Conservation (phyloP, 2,329 filamentous ascomycete species). For the Aspergillus japonicus region DNA sequence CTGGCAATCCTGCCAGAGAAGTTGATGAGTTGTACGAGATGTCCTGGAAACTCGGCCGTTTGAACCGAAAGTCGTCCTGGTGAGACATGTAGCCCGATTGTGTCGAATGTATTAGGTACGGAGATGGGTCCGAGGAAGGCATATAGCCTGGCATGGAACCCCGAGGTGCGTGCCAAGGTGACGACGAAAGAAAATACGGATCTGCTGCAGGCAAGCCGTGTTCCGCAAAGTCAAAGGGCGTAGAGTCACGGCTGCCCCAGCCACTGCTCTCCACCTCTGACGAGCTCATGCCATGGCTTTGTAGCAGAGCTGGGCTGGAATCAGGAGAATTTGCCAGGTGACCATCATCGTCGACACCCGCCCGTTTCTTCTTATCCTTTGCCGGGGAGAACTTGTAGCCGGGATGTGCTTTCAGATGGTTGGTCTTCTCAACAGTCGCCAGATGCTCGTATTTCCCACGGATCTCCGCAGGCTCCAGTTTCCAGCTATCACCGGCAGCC, state of each 20-base stretch:
- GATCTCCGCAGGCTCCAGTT: slow-evolving; percentile 70
- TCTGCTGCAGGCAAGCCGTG: slow-evolving; percentile 18
- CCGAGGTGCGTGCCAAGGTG: slow-evolving; percentile 50
- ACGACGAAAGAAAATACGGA: slow-evolving; percentile 42
- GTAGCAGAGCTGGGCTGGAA: slow-evolving; percentile 22
- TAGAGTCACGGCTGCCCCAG: slow-evolving; percentile 35
- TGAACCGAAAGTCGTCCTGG: slow-evolving; percentile 48
- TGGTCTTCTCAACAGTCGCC: slow-evolving; percentile 76
- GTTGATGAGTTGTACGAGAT: slow-evolving; percentile 32
- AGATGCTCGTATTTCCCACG: slow-evolving; percentile 74
- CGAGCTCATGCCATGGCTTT: slow-evolving; percentile 26
- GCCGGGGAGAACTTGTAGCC: slow-evolving; percentile 87
- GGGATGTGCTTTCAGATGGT: slow-evolving; percentile 82
- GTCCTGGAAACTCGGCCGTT: slow-evolving; percentile 32
- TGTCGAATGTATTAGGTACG: slow-evolving; percentile 53
- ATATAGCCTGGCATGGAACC: slow-evolving; percentile 49
- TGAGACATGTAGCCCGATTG: slow-evolving; percentile 41
- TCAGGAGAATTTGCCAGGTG: slow-evolving; percentile 22
- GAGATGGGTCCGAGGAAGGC: slow-evolving; percentile 45
- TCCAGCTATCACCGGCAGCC: slow-evolving; percentile 85
- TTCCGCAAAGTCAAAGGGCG: slow-evolving; percentile 34
- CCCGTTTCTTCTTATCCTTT: slow-evolving; percentile 58
- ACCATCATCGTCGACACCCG: slow-evolving; percentile 44
- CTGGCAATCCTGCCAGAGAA: slow-evolving; percentile 45
- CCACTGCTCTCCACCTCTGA: slow-evolving; percentile 28